Conservation (phyloP, 2,329 filamentous ascomycete genomes). For the Fusarium palustre region DNA sequence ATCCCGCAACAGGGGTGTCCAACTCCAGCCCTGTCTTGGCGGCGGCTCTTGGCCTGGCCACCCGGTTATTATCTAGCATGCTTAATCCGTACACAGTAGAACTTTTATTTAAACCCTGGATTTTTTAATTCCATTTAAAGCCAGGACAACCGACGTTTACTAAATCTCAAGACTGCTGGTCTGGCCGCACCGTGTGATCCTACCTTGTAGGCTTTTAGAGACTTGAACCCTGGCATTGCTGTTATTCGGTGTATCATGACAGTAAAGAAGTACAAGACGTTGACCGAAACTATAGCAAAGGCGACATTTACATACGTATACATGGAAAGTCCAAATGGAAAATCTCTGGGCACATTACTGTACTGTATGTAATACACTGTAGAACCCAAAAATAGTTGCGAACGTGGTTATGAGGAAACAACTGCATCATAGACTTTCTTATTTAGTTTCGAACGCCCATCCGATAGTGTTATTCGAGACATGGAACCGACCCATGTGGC, state of each 20-base stretch:
- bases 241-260: neutral
- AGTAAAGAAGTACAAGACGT: neutral
- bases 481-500: neutral
- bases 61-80: neutral
- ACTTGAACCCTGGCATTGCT: neutral
- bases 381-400: accelerated
- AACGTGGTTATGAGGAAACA: neutral
- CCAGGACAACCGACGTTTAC: neutral
- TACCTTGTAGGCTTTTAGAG: neutral
- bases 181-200: too few relatives aligned
- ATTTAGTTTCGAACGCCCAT: neutral
- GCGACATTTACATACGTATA: neutral
- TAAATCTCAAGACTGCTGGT: neutral
- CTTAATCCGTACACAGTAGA: neutral
- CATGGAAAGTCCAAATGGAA: neutral
- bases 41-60: neutral
- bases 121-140: neutral
- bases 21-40: neutral
- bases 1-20: neutral
- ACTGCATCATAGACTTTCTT: too few relatives aligned
- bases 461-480: neutral
- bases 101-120: neutral
- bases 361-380: neutral
- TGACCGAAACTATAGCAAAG: neutral
- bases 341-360: accelerated